Conservation (phyloP, 2,329 filamentous ascomycete species). For the Penicillium sp. region DNA sequence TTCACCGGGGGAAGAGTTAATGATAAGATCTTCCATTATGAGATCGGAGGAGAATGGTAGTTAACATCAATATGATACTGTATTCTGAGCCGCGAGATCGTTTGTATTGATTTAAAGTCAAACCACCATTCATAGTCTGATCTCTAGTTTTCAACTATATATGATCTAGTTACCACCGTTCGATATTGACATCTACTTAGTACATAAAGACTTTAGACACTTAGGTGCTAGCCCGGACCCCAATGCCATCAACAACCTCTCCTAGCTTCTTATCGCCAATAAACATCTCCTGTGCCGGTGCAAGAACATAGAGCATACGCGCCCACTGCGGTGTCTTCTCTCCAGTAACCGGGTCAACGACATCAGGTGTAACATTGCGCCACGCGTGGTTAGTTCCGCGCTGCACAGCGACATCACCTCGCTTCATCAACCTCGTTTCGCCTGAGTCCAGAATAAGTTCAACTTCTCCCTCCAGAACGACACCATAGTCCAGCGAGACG, state of each 20-base stretch:
- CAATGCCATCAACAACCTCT: conserved; percentile 32
- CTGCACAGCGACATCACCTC: conserved; percentile 58
- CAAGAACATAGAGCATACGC: conserved; percentile 30
- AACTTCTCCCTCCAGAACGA: conserved; percentile 56
- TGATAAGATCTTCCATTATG: conserved; percentile 51
- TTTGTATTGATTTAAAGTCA: no score
- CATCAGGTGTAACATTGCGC: conserved; percentile 42
- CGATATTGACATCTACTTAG: no score
- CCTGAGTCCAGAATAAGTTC: conserved; percentile 55
- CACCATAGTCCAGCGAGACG: conserved; percentile 55
- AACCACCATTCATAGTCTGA: no score
- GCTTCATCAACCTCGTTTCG: conserved; percentile 46
- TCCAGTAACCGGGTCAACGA: conserved; percentile 4
- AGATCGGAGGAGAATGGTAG: conserved; percentile 56
- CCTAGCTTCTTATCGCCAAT: conserved; percentile 22
- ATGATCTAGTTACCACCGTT: no score
- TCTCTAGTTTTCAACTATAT: no score
- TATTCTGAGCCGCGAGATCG: background rate
- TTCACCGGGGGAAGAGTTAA: conserved; percentile 51
- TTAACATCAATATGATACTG: background rate
- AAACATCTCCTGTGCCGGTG: conserved; percentile 23
- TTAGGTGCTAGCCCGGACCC: conserved; percentile 22
- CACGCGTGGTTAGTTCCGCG: conserved; percentile 58
- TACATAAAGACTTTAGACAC: background rate
- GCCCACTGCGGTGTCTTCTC: conserved; percentile 22